Conservation (phyloP, 352 stramenopile species). For the Achlya hypogyna region DNA sequence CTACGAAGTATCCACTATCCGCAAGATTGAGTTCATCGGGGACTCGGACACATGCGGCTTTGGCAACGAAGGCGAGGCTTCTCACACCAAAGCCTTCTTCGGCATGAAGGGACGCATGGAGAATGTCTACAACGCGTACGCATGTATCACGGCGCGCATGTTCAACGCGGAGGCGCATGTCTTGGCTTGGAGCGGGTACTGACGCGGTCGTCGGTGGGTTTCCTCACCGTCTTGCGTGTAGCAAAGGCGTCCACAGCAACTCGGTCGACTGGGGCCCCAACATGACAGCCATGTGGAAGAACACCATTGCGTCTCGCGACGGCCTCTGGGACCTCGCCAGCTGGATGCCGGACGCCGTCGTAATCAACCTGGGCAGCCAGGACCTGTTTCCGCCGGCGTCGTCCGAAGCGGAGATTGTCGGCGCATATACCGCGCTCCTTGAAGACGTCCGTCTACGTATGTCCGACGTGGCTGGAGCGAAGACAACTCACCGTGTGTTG, state of each 20-base stretch:
- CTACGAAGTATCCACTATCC: conserved; percentile 22
- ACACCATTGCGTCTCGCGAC: conserved; percentile 65
- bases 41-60: conserved; percentile 79
- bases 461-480: conserved; percentile 21
- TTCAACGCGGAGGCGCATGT: conserved; percentile 79
- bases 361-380: conserved; percentile 79
- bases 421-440: conserved; percentile 57
- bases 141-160: conserved; percentile 75
- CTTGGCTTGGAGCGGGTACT: conserved; percentile 73
- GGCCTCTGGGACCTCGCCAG: conserved; percentile 59
- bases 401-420: conserved; percentile 74
- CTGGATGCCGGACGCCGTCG: conserved; percentile 72
- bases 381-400: conserved; percentile 77
- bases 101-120: conserved; percentile 83
- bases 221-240: conserved; percentile 23
- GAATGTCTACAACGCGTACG: conserved; percentile 82
- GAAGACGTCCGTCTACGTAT: conserved; percentile 70
- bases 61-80: conserved; percentile 73
- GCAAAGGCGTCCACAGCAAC: conserved; percentile 82
- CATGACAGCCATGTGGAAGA: conserved; percentile 76
- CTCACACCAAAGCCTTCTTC: conserved; percentile 65
- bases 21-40: conserved; percentile 79
- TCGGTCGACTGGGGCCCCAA: conserved; percentile 72
- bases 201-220: neutral
- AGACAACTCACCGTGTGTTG: too few relatives aligned